phyloP scores from a whole-genome alignment of 2,329 filamentous ascomycete species.

The Metarhizium sp. region DNA sequence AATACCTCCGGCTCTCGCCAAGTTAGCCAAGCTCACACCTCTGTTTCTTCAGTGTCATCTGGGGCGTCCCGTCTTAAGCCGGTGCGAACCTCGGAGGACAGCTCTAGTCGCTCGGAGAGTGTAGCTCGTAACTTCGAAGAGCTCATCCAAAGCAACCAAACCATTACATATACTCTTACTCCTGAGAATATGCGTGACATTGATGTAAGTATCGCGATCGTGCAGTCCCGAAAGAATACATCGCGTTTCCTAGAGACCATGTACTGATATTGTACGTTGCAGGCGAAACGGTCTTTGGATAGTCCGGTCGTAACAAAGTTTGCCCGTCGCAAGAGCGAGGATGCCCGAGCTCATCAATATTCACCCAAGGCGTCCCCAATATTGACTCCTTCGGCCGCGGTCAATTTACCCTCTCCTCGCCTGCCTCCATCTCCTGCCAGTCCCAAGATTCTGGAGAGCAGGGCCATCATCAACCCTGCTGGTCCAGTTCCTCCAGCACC shows the following conservation, averaged over 20 bases:
- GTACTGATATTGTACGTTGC: slow-evolving; percentile 9
- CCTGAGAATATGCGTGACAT: slow-evolving; percentile 71
- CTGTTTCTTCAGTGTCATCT: slow-evolving; percentile 43
- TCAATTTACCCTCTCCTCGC: slow-evolving; percentile 12
- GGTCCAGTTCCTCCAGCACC: slow-evolving; percentile 15
- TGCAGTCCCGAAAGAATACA: neutral
- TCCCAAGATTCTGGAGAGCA: slow-evolving; percentile 7
- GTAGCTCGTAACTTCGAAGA: slow-evolving; percentile 66
- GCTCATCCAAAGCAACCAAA: slow-evolving; percentile 72
- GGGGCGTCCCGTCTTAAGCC: slow-evolving; percentile 41
- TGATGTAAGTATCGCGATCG: slow-evolving; percentile 43
- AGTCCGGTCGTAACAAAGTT: slow-evolving; percentile 33
- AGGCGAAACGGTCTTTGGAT: slow-evolving; percentile 32
- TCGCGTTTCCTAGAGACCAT: neutral
- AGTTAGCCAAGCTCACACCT: slow-evolving; percentile 34
- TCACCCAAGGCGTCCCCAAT: slow-evolving; percentile 42
- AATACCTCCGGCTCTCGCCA: slow-evolving; percentile 21
- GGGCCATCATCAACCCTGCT: slow-evolving; percentile 5
- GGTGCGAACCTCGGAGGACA: slow-evolving; percentile 50
- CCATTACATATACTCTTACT: slow-evolving; percentile 73
- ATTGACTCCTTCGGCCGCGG: slow-evolving; percentile 23
- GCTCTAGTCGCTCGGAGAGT: slow-evolving; percentile 40
- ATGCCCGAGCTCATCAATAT: slow-evolving; percentile 26
- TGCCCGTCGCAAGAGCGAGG: slow-evolving; percentile 35
- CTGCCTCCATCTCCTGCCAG: slow-evolving; percentile 7